Percentiles rank a stretch among this genome's conserved stretches.
phyloP scores from a whole-genome alignment of 2,329 filamentous ascomycete species.

The Fusarium phyllophilum region DNA sequence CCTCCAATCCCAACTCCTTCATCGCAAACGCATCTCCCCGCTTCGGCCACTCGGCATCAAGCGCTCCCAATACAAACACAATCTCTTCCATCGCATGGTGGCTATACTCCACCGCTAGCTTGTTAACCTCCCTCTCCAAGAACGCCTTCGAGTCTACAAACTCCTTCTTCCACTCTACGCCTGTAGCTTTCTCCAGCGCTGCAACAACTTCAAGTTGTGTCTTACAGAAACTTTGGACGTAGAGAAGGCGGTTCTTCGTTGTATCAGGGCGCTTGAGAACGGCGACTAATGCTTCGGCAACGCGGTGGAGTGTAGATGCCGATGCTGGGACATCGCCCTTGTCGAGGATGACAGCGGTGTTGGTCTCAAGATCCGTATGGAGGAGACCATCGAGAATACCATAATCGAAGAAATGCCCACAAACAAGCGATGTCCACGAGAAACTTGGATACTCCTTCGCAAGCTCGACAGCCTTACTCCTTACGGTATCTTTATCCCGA shows the following conservation, averaged over 20 bases:
- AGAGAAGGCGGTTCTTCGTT: constrained; percentile 63
- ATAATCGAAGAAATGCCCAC: constrained; percentile 63
- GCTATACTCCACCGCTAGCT: constrained; percentile 51
- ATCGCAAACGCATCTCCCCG: constrained; percentile 57
- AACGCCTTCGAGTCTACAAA: constrained; percentile 53
- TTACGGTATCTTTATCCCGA: constrained; percentile 49
- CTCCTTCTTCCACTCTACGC: constrained; percentile 50
- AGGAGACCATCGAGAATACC: constrained; percentile 50
- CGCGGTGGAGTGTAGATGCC: constrained; percentile 58
- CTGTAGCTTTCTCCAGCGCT: constrained; percentile 61
- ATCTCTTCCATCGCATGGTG: constrained; percentile 55
- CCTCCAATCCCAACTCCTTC: constrained; percentile 57
- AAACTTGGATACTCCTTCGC: constrained; percentile 52
- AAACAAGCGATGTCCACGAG: constrained; percentile 61
- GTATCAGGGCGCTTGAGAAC: constrained; percentile 60
- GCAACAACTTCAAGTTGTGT: constrained; percentile 60
- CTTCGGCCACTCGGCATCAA: constrained; percentile 61
- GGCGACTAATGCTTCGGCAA: constrained; percentile 61
- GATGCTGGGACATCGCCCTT: constrained; percentile 61
- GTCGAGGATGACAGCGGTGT: constrained; percentile 59
- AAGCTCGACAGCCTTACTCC: constrained; percentile 46
- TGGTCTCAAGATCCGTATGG: constrained; percentile 57
- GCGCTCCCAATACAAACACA: constrained; percentile 59
- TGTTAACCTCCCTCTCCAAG: constrained; percentile 51
- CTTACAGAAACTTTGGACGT: constrained; percentile 57